phyloP scores from a whole-genome alignment of 257 asterid species.

The Agastache rugosa region DNA sequence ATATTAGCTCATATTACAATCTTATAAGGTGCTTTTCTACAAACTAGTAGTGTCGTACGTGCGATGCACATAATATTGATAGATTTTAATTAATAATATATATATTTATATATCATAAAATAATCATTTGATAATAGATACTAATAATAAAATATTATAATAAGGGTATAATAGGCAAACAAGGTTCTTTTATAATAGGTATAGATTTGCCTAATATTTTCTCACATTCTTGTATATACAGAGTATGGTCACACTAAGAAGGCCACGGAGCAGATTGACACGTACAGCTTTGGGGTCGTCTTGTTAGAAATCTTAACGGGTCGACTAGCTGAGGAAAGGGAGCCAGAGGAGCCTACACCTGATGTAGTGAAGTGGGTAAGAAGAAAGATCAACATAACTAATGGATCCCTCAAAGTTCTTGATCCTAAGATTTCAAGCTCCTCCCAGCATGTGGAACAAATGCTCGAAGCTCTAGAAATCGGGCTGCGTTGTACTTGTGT shows the following conservation, averaged over 20 bases:
- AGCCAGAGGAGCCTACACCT: conserved; percentile 42
- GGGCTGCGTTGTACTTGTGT: conserved; percentile 68
- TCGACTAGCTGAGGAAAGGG: conserved; percentile 52
- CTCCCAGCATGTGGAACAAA: conserved; percentile 46
- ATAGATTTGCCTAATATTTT: not conserved
- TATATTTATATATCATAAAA: too few relatives aligned
- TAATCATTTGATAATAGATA: too few relatives aligned
- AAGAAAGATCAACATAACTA: conserved; percentile 73
- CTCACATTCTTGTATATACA: conserved; percentile 37
- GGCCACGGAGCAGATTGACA: conserved; percentile 67
- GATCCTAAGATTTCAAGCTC: conserved; percentile 62
- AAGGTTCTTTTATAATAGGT: too few relatives aligned
- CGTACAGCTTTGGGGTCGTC: conserved; percentile 75
- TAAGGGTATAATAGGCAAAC: too few relatives aligned
- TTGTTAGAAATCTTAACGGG: conserved; percentile 84
- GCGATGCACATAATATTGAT: too few relatives aligned
- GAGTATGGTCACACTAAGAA: conserved; percentile 72
- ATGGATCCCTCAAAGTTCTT: conserved; percentile 65
- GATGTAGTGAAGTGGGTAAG: conserved; percentile 87
- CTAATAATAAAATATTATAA: too few relatives aligned
- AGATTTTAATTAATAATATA: too few relatives aligned
- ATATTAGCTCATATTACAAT: not conserved
- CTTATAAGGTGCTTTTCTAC: not conserved
- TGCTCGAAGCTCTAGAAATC: conserved; percentile 71
- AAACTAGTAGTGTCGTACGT: too few relatives aligned